These are phyloP conservation scores for Cystobasidium tubakii DNA, from an alignment of 768 basidiomycete genomes.

Conservation along the genomic window DNA sequence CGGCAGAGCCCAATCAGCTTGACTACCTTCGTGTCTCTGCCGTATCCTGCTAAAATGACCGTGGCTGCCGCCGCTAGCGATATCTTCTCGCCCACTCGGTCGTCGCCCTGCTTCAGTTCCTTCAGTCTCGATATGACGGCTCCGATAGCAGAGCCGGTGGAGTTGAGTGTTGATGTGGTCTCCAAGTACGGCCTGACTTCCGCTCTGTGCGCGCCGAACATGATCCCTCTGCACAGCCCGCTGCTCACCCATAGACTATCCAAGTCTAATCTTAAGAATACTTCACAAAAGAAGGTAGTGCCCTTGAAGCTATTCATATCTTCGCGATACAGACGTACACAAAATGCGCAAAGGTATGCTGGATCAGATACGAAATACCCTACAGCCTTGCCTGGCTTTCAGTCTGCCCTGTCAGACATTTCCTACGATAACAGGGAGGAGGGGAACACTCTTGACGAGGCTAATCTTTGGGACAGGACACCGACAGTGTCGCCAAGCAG, in stretches of 20 bases:
- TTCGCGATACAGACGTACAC: background rate
- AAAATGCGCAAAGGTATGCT: background rate
- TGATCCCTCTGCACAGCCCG: background rate
- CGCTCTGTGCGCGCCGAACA: background rate
- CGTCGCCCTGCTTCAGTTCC: background rate
- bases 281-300: background rate
- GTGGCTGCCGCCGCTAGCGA: background rate
- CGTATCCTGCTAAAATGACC: too few relatives aligned
- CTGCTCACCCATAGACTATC: background rate
- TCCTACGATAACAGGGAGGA: background rate
- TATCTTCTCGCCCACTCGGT: background rate
- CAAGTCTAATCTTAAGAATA: background rate
- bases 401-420: background rate
- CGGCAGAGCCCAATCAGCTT: too few relatives aligned
- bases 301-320: background rate
- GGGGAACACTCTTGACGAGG: background rate
- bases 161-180: background rate
- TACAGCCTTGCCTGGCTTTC: background rate
- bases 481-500: background rate
- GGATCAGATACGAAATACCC: background rate
- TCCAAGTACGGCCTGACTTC: conserved; percentile 1
- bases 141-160: background rate
- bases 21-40: background rate
- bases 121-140: background rate
- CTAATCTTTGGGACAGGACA: background rate